phyloP scores from a whole-genome alignment of 108 stramenopile species.

The Cyclotella atomus region DNA sequence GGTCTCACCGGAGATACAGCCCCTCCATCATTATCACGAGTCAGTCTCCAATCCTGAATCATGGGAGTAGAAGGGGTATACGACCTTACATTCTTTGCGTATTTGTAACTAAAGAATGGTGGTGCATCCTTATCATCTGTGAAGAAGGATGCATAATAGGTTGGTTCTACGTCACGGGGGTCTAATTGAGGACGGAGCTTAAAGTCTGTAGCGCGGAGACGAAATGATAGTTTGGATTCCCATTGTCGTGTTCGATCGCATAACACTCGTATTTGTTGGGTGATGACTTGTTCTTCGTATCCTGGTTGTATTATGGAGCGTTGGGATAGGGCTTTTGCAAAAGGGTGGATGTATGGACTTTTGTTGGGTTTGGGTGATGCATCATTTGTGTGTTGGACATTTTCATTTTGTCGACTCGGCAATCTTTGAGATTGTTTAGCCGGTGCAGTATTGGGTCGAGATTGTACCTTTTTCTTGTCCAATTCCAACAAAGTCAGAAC shows the following conservation, averaged over 20 bases:
- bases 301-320: constrained; percentile 43
- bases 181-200: constrained; percentile 56
- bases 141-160: constrained; percentile 50
- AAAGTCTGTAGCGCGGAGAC: constrained; percentile 41
- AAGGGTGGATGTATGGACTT: constrained; percentile 60
- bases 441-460: not conserved
- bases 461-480: not conserved
- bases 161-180: constrained; percentile 60
- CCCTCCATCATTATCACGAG: constrained; percentile 16
- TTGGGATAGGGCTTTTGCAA: constrained; percentile 53
- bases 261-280: constrained; percentile 56
- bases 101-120: constrained; percentile 41
- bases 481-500: not conserved
- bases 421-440: not conserved
- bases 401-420: not conserved
- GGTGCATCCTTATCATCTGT: constrained; percentile 37
- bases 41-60: constrained; percentile 50
- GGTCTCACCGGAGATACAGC: constrained; percentile 9
- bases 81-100: constrained; percentile 38
- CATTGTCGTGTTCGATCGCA: constrained; percentile 76
- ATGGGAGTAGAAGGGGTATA: constrained; percentile 69
- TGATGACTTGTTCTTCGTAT: constrained; percentile 52
- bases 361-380: constrained; percentile 15
- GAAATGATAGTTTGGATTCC: constrained; percentile 69
- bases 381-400: constrained; percentile 1